These are phyloP conservation scores for Fraxinus velutina DNA, from an alignment of 305 asterid species.

Conservation along the genomic window DNA sequence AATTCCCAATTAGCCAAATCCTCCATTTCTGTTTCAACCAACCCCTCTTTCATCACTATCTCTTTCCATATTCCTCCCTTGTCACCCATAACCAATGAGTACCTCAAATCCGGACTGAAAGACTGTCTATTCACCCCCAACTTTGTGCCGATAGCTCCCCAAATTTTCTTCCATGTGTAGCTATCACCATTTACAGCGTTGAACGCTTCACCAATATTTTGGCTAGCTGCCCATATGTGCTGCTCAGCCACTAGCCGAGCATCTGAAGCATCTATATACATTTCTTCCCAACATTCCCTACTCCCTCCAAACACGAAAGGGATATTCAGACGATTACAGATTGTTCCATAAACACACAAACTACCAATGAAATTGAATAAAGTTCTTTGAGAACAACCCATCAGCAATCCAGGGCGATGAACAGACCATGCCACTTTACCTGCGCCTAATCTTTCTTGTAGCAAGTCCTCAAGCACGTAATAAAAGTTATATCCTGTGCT, in stretches of 20 bases:
- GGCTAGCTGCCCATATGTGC: constrained; percentile 65
- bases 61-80: constrained; percentile 62
- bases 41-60: constrained; percentile 50
- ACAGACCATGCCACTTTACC: constrained; percentile 61
- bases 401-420: constrained; percentile 71
- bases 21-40: constrained; percentile 53
- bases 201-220: constrained; percentile 44
- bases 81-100: constrained; percentile 43
- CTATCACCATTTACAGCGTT: constrained; percentile 63
- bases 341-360: constrained; percentile 67
- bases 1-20: constrained; percentile 76
- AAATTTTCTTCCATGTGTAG: constrained; percentile 65
- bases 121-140: constrained; percentile 35
- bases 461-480: constrained; percentile 70
- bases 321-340: constrained; percentile 57
- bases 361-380: constrained; percentile 64
- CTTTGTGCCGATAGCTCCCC: constrained; percentile 57
- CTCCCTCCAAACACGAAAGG: constrained; percentile 80
- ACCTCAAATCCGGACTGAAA: constrained; percentile 35
- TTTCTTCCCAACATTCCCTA: constrained; percentile 67
- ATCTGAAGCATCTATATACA: constrained; percentile 64
- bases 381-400: constrained; percentile 55
- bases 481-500: constrained; percentile 50
- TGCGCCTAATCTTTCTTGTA: constrained; percentile 45
- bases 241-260: constrained; percentile 84